phyloP scores from a whole-genome alignment of 208 protist genomes.

The Naegleria fowleri region DNA sequence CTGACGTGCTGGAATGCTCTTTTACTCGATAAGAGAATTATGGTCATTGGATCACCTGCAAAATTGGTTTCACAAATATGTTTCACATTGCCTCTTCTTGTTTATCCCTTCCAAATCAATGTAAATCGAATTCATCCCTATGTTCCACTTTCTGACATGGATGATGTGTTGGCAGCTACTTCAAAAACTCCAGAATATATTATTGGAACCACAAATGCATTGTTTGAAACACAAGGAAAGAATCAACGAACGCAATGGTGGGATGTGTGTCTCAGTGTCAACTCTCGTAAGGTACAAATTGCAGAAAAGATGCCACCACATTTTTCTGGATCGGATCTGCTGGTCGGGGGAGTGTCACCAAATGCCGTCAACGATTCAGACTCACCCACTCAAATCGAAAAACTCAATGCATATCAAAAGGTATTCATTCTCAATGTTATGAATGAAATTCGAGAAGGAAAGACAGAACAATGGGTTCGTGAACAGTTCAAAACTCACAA shows the following conservation, averaged over 20 bases:
- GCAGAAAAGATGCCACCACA: not conserved
- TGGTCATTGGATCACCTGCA: not conserved
- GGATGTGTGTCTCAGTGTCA: conserved; percentile 16
- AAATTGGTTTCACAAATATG: not conserved
- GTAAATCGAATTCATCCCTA: not conserved
- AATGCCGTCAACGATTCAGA: not conserved
- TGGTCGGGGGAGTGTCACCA: not conserved
- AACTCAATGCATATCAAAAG: not conserved
- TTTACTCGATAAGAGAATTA: not conserved
- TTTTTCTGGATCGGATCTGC: not conserved
- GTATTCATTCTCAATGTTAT: not conserved
- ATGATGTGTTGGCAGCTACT: not conserved
- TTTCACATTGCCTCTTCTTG: not conserved
- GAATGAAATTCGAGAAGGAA: not conserved
- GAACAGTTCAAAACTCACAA: not conserved
- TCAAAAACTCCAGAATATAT: conserved; percentile 3
- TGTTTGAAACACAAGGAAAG: conserved; percentile 8
- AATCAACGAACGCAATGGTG: not conserved
- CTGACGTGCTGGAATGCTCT: not conserved
- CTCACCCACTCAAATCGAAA: not conserved
- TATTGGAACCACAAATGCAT: not conserved
- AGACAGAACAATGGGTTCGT: conserved; percentile 4
- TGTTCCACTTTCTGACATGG: not conserved
- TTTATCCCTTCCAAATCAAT: not conserved
- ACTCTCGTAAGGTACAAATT: not conserved